Evolutionary conservation across 2,329 filamentous ascomycete genomes (phyloP).

Genomic region (Fusarium denticulatum): DNA sequence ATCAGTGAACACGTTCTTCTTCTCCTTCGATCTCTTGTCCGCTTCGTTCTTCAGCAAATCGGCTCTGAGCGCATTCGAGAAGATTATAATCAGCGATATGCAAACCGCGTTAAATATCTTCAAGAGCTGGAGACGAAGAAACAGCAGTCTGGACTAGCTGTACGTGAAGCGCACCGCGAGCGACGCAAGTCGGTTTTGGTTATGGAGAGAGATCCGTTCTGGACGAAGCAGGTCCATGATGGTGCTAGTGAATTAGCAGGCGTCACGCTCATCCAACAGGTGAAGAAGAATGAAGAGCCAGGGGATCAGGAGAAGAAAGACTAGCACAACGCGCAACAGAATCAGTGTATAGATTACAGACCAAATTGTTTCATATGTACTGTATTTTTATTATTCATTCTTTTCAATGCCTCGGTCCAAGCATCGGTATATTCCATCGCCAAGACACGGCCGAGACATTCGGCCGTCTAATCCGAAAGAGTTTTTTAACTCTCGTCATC

Average conservation of each 20-base stretch:
- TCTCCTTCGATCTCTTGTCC: slow-evolving; percentile 59
- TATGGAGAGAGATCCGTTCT: slow-evolving; percentile 50
- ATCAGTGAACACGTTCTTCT: slow-evolving; percentile 79
- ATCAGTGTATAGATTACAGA: background rate
- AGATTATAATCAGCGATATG: slow-evolving; percentile 53
- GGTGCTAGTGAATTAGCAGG: slow-evolving; percentile 50
- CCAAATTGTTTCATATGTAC: background rate
- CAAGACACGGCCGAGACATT: background rate
- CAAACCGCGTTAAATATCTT: slow-evolving; percentile 49
- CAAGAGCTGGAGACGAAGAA: slow-evolving; percentile 54
- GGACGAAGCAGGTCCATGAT: slow-evolving; percentile 55
- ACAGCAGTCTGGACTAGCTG: slow-evolving; percentile 45
- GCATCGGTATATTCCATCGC: background rate
- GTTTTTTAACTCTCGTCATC: background rate
- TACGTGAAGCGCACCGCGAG: slow-evolving; percentile 51
- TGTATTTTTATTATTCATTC: background rate
- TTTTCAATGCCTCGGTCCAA: background rate
- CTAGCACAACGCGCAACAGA: background rate
- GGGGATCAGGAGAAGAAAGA: slow-evolving; percentile 25
- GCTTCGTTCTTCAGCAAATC: slow-evolving; percentile 49
- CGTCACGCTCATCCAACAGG: slow-evolving; percentile 47
- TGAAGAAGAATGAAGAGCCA: slow-evolving; percentile 33
- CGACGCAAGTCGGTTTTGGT: slow-evolving; percentile 51
- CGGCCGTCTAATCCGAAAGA: background rate
- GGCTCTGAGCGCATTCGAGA: slow-evolving; percentile 54